These are phyloP conservation scores for Penicillium sp. DNA, from an alignment of 2,329 filamentous ascomycete species.

Conservation along the genomic window DNA sequence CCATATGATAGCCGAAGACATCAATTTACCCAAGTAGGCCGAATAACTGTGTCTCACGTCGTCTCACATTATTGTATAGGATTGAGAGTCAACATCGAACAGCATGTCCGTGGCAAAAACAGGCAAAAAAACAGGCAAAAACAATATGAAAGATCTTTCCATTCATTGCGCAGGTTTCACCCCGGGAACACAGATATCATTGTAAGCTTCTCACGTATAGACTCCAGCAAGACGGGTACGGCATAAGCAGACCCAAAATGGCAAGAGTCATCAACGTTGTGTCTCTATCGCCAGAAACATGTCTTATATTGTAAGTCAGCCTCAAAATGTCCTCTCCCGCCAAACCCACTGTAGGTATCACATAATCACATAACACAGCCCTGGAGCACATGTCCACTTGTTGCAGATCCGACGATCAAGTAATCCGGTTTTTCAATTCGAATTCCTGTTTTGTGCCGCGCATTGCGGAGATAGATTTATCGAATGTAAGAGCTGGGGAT, in stretches of 20 bases:
- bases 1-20: not conserved
- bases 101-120: not conserved
- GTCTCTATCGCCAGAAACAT: not conserved
- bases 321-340: conserved; percentile 5
- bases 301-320: not conserved
- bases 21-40: not conserved
- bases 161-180: not conserved
- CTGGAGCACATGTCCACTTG: not conserved
- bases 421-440: conserved; percentile 17
- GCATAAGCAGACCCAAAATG: not conserved
- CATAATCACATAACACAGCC: no score
- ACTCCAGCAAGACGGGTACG: not conserved
- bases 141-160: not conserved
- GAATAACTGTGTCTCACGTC: not conserved
- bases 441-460: conserved; percentile 14
- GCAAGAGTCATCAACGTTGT: not conserved
- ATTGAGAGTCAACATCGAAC: not conserved
- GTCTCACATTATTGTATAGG: no score
- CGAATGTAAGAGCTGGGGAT: conserved; percentile 8
- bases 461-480: conserved; percentile 8
- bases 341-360: conserved; percentile 3
- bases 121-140: no score
- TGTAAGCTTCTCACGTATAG: not conserved
- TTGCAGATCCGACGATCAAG: conserved; percentile 13
- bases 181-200: not conserved